Evolutionary conservation across 2,329 filamentous ascomycete species (phyloP).

Genomic region (Periconia sp.): DNA sequence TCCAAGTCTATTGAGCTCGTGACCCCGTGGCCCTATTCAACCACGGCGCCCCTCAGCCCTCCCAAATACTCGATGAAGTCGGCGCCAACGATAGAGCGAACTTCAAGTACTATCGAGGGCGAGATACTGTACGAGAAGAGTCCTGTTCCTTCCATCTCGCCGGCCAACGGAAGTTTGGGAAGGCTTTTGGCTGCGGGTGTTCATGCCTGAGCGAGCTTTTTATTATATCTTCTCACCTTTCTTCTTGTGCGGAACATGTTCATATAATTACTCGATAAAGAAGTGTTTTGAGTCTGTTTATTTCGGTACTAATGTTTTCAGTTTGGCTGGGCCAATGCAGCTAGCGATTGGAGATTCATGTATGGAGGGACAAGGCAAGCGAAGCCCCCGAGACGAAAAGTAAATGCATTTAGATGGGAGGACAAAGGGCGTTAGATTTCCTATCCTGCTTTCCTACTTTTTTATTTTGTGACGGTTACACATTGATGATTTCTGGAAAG

Average conservation of each 20-base stretch:
- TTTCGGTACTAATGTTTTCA: neutral
- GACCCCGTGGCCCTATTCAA: constrained; percentile 36
- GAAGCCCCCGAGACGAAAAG: neutral
- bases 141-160: constrained; percentile 33
- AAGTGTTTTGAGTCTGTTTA: neutral
- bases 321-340: neutral
- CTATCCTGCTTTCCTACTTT: no score
- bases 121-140: constrained; percentile 42
- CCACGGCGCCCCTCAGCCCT: constrained; percentile 33
- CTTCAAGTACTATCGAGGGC: constrained; percentile 38
- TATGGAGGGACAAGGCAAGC: neutral
- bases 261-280: neutral
- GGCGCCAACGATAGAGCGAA: constrained; percentile 33
- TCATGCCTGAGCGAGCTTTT: neutral
- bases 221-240: neutral
- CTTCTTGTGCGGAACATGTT: neutral
- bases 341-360: neutral
- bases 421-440: neutral
- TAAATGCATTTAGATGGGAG: neutral
- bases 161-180: constrained; percentile 42
- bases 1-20: constrained; percentile 50
- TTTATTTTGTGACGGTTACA: neutral
- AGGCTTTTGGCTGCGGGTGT: constrained; percentile 32
- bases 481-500: neutral
- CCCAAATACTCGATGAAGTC: constrained; percentile 30